Conservation (phyloP, 2,329 filamentous ascomycete genomes). For the Trichothecium sympodiale region DNA sequence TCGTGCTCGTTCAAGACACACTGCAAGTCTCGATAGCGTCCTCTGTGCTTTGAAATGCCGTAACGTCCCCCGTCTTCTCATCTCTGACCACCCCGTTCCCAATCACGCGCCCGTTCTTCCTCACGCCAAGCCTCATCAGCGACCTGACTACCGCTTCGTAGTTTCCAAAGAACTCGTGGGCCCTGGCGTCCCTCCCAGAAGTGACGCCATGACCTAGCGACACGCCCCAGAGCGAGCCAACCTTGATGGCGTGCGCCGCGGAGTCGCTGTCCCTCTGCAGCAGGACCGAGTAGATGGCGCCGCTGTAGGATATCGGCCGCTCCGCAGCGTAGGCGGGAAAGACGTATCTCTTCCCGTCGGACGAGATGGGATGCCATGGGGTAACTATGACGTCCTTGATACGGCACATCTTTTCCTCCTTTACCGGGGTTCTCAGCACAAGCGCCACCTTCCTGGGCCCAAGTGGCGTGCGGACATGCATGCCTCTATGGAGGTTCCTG, state of each 20-base stretch:
- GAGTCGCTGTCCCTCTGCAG: conserved; percentile 32
- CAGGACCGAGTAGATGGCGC: conserved; percentile 45
- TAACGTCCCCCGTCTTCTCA: conserved; percentile 25
- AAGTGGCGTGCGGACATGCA: conserved; percentile 35
- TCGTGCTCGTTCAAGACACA: too few relatives aligned
- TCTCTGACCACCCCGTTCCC: conserved; percentile 31
- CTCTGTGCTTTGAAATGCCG: conserved; percentile 6
- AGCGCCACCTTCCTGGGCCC: conserved; percentile 37
- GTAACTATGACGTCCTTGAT: conserved; percentile 40
- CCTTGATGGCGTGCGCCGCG: conserved; percentile 37
- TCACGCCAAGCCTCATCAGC: conserved; percentile 22
- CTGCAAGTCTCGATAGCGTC: too few relatives aligned
- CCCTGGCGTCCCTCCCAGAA: conserved; percentile 22
- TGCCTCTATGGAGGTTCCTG: conserved; percentile 30
- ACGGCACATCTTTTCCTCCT: conserved; percentile 27
- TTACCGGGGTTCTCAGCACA: conserved; percentile 38
- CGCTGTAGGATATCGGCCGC: conserved; percentile 29
- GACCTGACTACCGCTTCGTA: conserved; percentile 30
- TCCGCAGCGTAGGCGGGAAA: conserved; percentile 32
- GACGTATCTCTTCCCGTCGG: conserved; percentile 26
- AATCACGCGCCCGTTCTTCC: conserved; percentile 28
- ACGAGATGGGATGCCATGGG: conserved; percentile 46
- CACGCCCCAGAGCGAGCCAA: conserved; percentile 38
- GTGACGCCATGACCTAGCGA: conserved; percentile 47
- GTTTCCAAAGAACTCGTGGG: conserved; percentile 44